Evolutionary conservation across 1,139 yeast genomes (phyloP), one percentile per base, ranked within the genome.

Genomic region (Blastobotrys malaysiensis): DNA sequence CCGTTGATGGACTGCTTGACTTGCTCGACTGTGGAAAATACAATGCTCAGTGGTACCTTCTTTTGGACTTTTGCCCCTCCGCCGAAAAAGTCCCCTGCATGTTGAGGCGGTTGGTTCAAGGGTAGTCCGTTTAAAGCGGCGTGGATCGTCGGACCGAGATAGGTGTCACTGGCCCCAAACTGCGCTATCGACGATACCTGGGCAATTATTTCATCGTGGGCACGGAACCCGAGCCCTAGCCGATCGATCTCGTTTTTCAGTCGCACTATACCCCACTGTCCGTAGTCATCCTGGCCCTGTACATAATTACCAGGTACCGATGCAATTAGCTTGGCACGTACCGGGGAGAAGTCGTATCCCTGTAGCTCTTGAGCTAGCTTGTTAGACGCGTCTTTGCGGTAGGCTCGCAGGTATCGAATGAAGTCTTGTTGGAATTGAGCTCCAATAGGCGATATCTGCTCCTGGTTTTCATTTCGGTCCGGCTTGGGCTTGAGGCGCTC

Each of bases 121-220:
- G 48, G 27, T 27, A 48, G n/a, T 3, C 66, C 66, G 7, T 56
- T 55, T 49, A 64, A 22, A 1, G 64, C 65, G 16, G 49, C 49
- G 14, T 55, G 52, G 11, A 66, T 20, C 9, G 60, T 51, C 1
- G 63, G 62, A 6, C 57, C 49, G 21, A 65, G 56, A 48, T 63
- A 66, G 2, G 57, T 56, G 50, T 61, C 63, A 5, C 55, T 57
- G 2, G 56, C 55, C 1, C 69, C 69, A 2, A 68, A 55, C 1
- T 64, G 55, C 1, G 66, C 71, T 7, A 69, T 64, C 1, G 70
- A 65, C n/a, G 71, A 68, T 18, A 65, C 62, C 49, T 69, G 72
- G 22, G 59, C 60, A 4, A 66, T 55, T 20, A 65, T 55, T 46
- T 60, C 50, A 20, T 60, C 65, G 2, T 53, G 47, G 13, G 36